Evolutionary conservation across 768 basidiomycete genomes (phyloP), one percentile per base, ranked within the genome.

Genomic region (Dioszegia hungarica): DNA sequence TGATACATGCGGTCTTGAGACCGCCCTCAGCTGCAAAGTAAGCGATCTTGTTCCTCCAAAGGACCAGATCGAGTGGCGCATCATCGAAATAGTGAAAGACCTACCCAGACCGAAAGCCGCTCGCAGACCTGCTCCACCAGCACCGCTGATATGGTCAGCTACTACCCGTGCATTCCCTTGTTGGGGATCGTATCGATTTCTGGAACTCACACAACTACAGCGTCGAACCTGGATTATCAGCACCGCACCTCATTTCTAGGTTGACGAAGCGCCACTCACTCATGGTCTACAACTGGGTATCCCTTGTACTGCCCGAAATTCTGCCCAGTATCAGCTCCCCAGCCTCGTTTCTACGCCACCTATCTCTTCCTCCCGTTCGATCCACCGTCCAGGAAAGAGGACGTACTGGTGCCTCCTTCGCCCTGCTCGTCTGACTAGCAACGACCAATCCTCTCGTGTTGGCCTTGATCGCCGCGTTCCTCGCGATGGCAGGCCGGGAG

Each of bases 1-100:
- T 97, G 77, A 98, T 97, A 75, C 95, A 99, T 19, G 95, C 95
- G 17, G 95, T 98, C 74, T 98, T 98, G 79, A 98, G 88, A 53
- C 95, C 95, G 61, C 90, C 90, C 79, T 98, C 93, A 56, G 95
- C 95, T 64, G 52, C 48, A 38, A 10, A 17, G 24, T 51, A 31
- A 49, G 47, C 22, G 5, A 43, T 2, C 40, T 43, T 3, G 15
- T 2, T 33, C 27, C 33, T n/a, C 34, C 22, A 31, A 11, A 54
- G 57, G 54, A 10, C 54, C 48, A 25, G 56, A 60, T 57, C 39
- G n/a, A 51, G 57, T 55, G 14, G 53, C 45, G 29, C 45, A 57
- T 54, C 36, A 15, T 19, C 31, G 31, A 33, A 33, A 33, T 33
- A 14, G 14, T 33, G 8, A 22, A 27, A 20, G 48, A 64, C 66